These are phyloP conservation scores for Jaenimonas drosophilae DNA, from an alignment of 208 protist species.

Conservation along the genomic window DNA sequence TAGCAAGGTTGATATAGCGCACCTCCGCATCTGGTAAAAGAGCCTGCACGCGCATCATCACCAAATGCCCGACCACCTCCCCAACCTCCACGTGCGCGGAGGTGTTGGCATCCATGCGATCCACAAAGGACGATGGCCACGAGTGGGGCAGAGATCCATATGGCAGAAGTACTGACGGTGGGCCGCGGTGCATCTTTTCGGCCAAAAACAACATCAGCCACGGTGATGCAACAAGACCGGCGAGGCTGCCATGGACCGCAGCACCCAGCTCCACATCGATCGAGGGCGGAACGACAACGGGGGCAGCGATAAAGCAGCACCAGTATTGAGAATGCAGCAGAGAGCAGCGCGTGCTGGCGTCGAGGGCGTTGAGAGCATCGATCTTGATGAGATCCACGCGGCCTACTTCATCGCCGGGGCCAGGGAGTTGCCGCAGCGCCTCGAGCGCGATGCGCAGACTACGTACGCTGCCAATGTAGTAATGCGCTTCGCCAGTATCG, in stretches of 20 bases:
- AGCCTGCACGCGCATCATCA: constrained; percentile 45
- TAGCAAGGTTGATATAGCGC: constrained; percentile 42
- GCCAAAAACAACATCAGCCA: constrained; percentile 78
- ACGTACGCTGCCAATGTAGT: constrained; percentile 79
- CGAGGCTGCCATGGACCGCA: constrained; percentile 72
- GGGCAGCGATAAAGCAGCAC: constrained; percentile 56
- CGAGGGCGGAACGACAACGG: constrained; percentile 46
- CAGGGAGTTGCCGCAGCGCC: constrained; percentile 27
- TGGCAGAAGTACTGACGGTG: constrained; percentile 56
- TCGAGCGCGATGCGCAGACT: constrained; percentile 63
- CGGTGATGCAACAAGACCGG: constrained; percentile 67
- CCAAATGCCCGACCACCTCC: constrained; percentile 16
- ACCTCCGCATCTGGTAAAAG: constrained; percentile 71
- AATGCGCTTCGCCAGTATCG: constrained; percentile 76
- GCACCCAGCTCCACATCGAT: constrained; percentile 68
- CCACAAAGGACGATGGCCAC: constrained; percentile 42
- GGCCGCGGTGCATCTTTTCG: constrained; percentile 26
- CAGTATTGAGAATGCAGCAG: constrained; percentile 87
- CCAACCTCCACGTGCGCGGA: not conserved
- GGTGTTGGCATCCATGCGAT: constrained; percentile 11
- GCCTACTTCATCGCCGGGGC: constrained; percentile 22
- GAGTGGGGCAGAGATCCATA: constrained; percentile 44
- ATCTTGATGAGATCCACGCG: constrained; percentile 82
- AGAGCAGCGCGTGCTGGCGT: constrained; percentile 75
- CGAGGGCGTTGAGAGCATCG: constrained; percentile 86